phyloP scores from a whole-genome alignment of 2,329 filamentous ascomycete species.

The Furcasterigmium sp. region DNA sequence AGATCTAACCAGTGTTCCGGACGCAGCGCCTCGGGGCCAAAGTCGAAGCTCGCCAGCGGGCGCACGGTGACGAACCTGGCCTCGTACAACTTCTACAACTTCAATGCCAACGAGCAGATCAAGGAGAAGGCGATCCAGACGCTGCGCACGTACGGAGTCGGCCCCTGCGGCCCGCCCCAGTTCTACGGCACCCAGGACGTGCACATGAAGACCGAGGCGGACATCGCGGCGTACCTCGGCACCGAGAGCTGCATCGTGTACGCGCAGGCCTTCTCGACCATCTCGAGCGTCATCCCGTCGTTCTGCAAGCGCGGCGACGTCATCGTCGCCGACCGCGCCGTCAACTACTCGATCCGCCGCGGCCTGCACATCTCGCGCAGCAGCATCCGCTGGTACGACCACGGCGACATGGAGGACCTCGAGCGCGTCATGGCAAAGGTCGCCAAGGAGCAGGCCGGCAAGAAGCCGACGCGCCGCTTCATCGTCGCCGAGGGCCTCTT shows the following conservation, averaged over 20 bases:
- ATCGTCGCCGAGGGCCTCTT: conserved; percentile 95
- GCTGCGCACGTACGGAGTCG: conserved; percentile 90
- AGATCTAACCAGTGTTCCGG: neutral
- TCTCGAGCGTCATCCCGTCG: conserved; percentile 92
- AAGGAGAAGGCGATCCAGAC: conserved; percentile 95
- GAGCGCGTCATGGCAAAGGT: conserved; percentile 81
- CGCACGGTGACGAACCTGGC: conserved; percentile 90
- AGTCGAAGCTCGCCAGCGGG: conserved; percentile 81
- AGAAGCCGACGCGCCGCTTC: conserved; percentile 86
- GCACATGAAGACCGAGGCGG: conserved; percentile 92
- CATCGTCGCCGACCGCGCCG: conserved; percentile 89
- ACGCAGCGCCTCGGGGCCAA: conserved; percentile 76
- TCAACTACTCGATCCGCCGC: conserved; percentile 91
- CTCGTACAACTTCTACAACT: conserved; percentile 97
- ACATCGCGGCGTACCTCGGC: conserved; percentile 86
- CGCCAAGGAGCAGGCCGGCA: conserved; percentile 80
- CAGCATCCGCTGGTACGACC: conserved; percentile 88
- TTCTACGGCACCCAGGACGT: conserved; percentile 99
- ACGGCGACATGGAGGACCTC: conserved; percentile 93
- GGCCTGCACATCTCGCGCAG: conserved; percentile 90
- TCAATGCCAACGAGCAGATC: conserved; percentile 84
- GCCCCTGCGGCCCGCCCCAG: conserved; percentile 91
- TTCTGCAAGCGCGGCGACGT: conserved; percentile 97
- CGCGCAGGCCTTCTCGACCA: conserved; percentile 91
- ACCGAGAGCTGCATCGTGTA: conserved; percentile 90